Base-by-base conservation (phyloP, 1,139 yeast genomes). In the Blastobotrys raffinosifermentans region DNA sequence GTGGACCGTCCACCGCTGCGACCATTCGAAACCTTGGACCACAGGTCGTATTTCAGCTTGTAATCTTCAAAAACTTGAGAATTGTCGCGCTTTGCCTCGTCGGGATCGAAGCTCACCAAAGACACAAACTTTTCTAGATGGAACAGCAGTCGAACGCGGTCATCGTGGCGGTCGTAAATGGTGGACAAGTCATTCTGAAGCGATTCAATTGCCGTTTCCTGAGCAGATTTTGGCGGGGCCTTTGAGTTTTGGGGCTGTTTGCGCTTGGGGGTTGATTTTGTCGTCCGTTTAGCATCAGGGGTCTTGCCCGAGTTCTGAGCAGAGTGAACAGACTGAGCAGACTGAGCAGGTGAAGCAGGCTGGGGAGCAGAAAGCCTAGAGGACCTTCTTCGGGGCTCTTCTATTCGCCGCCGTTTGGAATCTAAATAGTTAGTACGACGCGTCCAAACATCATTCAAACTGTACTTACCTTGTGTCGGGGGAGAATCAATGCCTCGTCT, bases 111-210 rank as follows among this genome's bases (percentile, higher is more conserved):
- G 32, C 70, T 69, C 0, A 72, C 75, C 14, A 81, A 60, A 2
- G 86, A 72, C 29, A 72, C 73, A 51, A 72, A 76, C 48, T 75
- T 77, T 45, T 67, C 71, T n/a, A 77, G 58, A 46, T 77, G 80
- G 54, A 74, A 77, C 35, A 77, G 58, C 47, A 75, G 55, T 60
- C 78, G 44, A 55, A 69, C 45, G 58, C 58, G 40, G 63, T 53
- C 58, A 48, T 73, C 76, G 47, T 73, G 73, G 27, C 67, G 64
- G 10, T 73, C 62, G 11, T 69, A 57, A 23, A 71, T 61, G 9
- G 63, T 57, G 13, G 45, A 38, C 14, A 55, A 37, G 18, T 45
- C 37, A 9, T 40, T 46, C 27, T 43, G 46, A 16, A 34, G 36
- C 11, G 13, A 14, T 21, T 45, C 45, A 22, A 35, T 31, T 7